Evolutionary conservation across 441 rosid genomes (phyloP).

Genomic region (Pelargonium australe): DNA sequence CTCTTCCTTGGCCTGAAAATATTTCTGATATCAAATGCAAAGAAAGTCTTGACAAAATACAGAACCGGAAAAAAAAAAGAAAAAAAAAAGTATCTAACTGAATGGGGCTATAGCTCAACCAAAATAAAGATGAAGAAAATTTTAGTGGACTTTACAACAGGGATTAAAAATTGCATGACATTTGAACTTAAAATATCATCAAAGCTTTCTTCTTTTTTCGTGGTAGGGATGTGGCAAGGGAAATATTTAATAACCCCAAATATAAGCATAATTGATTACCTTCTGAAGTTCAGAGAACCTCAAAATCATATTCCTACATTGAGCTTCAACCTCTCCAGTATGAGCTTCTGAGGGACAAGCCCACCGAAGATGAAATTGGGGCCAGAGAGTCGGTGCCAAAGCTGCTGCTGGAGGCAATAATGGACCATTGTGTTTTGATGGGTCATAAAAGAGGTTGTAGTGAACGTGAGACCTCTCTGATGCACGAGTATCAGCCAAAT

Average conservation of each 20-base stretch:
- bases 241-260: neutral
- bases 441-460: constrained; percentile 73
- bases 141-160: too few relatives aligned
- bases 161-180: too few relatives aligned
- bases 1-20: constrained; percentile 63
- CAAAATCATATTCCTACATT: constrained; percentile 58
- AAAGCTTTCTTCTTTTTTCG: too few relatives aligned
- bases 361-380: constrained; percentile 97
- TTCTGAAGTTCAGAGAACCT: constrained; percentile 64
- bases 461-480: constrained; percentile 53
- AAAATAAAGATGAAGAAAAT: too few relatives aligned
- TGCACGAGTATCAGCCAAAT: constrained; percentile 69
- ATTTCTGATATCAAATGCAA: neutral
- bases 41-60: too few relatives aligned
- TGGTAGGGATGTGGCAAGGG: too few relatives aligned
- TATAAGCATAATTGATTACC: constrained; percentile 30
- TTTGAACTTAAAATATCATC: too few relatives aligned
- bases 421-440: constrained; percentile 46
- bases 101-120: too few relatives aligned
- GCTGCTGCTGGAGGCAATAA: constrained; percentile 94
- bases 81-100: too few relatives aligned
- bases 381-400: constrained; percentile 95
- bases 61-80: too few relatives aligned
- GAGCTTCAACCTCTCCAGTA: constrained; percentile 70
- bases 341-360: constrained; percentile 85